phyloP scores from a whole-genome alignment of 331 rosid genomes.

The Erythrophleum ivorense region DNA sequence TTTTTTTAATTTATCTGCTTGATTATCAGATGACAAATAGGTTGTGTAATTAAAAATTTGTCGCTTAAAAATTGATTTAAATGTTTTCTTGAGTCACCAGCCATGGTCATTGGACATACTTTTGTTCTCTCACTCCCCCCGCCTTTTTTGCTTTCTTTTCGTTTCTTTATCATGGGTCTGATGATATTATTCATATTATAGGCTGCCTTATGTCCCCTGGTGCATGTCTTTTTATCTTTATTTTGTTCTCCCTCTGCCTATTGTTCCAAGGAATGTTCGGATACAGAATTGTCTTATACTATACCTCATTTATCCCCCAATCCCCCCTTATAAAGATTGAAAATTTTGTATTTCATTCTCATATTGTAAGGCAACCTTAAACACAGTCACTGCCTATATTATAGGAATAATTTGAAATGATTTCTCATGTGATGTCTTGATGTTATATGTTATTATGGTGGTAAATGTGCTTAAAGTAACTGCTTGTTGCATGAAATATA shows the following conservation, averaged over 20 bases:
- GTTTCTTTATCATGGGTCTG: background rate
- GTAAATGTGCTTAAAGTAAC: background rate
- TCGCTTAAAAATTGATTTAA: background rate
- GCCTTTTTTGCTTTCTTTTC: background rate
- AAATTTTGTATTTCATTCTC: background rate
- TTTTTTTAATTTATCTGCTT: background rate
- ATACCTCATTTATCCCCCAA: background rate
- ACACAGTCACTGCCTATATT: too few relatives aligned
- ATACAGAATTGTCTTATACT: background rate
- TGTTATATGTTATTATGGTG: background rate
- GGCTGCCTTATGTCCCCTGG: background rate
- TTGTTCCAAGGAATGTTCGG: background rate
- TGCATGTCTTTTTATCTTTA: background rate
- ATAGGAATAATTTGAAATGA: background rate
- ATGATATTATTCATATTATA: background rate
- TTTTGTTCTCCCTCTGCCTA: too few relatives aligned
- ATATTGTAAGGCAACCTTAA: too few relatives aligned
- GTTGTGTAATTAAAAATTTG: background rate
- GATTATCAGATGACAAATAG: background rate
- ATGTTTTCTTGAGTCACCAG: background rate
- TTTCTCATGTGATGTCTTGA: constrained; percentile 21
- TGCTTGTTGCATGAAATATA: background rate
- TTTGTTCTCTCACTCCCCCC: background rate
- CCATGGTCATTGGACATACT: background rate
- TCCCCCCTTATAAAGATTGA: background rate